Conservation (phyloP, 805 yeast genomes). For the Nakazawaea holstii region DNA sequence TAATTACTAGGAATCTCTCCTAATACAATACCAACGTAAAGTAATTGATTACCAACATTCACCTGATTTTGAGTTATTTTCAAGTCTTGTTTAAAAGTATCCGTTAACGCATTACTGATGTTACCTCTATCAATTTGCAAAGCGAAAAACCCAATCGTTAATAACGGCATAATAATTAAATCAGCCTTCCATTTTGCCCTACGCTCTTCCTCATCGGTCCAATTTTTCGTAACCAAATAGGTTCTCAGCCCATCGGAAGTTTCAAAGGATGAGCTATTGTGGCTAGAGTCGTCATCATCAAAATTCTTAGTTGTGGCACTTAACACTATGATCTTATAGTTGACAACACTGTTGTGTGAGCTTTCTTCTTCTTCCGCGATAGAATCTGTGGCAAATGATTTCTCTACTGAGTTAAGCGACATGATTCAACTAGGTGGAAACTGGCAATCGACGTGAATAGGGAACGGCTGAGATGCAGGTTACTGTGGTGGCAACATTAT, state of each 20-base stretch:
- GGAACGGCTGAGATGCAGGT: too few species aligned
- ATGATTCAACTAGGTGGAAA: not conserved
- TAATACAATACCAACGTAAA: conserved; percentile 43
- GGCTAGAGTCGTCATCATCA: not conserved
- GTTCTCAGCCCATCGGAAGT: not conserved
- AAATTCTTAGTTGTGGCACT: not conserved
- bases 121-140: conserved; percentile 57
- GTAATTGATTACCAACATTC: conserved; percentile 54
- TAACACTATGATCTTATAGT: not conserved
- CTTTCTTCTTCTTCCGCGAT: not conserved
- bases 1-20: conserved; percentile 66
- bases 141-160: conserved; percentile 24
- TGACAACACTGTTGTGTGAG: not conserved
- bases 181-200: conserved; percentile 14
- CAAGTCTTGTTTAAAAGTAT: conserved; percentile 47
- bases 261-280: not conserved
- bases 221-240: conserved; percentile 8
- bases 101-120: conserved; percentile 51
- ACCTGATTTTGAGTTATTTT: conserved; percentile 50
- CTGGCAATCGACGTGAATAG: not conserved
- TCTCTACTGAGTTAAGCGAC: not conserved
- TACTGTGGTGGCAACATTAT: too few species aligned
- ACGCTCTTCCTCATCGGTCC: conserved; percentile 17
- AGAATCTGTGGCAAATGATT: not conserved
- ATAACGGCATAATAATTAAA: conserved; percentile 13